Percentiles rank a stretch among this genome's conserved stretches.
Evolutionary conservation across 164 flowering plant species (phyloP).

Genomic region (Kalanchoe fedtschenkoi): DNA sequence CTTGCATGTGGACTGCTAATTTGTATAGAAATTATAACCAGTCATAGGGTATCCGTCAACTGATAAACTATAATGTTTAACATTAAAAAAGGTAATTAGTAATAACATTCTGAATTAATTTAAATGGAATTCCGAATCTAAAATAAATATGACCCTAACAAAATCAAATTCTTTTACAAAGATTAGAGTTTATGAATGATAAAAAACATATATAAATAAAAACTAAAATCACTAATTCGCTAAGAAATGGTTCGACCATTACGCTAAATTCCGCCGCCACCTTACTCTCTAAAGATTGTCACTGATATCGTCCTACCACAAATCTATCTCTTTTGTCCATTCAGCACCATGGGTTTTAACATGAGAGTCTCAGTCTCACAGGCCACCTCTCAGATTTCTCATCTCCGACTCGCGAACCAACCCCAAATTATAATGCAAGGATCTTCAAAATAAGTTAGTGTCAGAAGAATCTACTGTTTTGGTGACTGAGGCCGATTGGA

Average conservation of each 20-base stretch:
- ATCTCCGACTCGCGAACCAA: slow-evolving; percentile 42
- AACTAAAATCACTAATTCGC: no score
- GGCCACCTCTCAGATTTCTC: slow-evolving; percentile 50
- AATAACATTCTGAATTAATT: no score
- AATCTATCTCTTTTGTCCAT: background rate
- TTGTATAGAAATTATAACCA: no score
- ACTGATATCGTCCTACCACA: background rate
- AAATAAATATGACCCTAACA: no score
- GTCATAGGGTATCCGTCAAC: no score
- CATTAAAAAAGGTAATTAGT: no score
- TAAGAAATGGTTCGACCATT: background rate
- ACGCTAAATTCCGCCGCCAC: background rate
- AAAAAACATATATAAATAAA: no score
- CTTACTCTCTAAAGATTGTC: background rate
- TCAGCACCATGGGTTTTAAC: slow-evolving; percentile 58
- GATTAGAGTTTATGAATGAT: no score
- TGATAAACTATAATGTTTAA: no score
- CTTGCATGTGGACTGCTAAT: no score
- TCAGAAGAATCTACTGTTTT: slow-evolving; percentile 27
- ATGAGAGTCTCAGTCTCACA: slow-evolving; percentile 81
- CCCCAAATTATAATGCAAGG: slow-evolving; percentile 33
- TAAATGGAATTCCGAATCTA: no score
- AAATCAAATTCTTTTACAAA: no score
- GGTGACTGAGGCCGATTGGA: slow-evolving; percentile 32
- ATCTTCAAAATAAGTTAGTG: slow-evolving; percentile 24